Evolutionary conservation across 2,329 filamentous ascomycete genomes (phyloP), one percentile per base, ranked within the genome.

Genomic region (Hortaea werneckii): DNA sequence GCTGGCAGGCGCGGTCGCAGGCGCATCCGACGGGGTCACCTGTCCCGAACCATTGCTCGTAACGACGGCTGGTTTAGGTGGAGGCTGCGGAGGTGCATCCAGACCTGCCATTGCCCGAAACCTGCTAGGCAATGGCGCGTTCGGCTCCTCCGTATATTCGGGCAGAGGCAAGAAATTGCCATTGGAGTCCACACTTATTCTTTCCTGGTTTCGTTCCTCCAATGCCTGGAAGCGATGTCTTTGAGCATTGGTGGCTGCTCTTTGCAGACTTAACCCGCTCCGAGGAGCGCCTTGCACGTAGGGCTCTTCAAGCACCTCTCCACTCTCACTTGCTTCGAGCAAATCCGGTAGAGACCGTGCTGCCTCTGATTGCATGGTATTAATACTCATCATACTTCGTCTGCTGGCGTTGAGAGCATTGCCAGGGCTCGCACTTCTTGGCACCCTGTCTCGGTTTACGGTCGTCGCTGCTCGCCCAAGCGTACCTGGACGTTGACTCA

Each of bases 151-250:
- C 29, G 79, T 77, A 57, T 92, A 92, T 1, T 85, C 84, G 3
- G 86, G 86, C 26, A 87, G 83, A 5, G 85, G 83, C 8, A 86
- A 80, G n/a, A 87, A 83, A 79, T 83, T 87, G 55, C 86, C 85
- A 57, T 86, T 83, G 7, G 83, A 83, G 60, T 89, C 85, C 1
- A 50, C 50, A 41, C 54, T 58, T 39, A 55, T 50, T 29, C 56
- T 52, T 30, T 62, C 60, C 26, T 77, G 75, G 29, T 73, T 75
- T 32, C 58, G 54, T 47, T 75, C 73, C 13, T 78, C 71, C 2
- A 78, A 72, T 4, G 73, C 73, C 39, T 82, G 81, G 55, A 85
- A 76, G n/a, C 82, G 73, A 46, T 79, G 77, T 45, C 83, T 78
- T 54, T 80, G 86, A n/a, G 78, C 77, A 40, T 85, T 84, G 13